Evolutionary conservation across 83 land plant species (phyloP), one percentile per base, ranked within the genome.

Genomic region (Isoetes engelmannii): DNA sequence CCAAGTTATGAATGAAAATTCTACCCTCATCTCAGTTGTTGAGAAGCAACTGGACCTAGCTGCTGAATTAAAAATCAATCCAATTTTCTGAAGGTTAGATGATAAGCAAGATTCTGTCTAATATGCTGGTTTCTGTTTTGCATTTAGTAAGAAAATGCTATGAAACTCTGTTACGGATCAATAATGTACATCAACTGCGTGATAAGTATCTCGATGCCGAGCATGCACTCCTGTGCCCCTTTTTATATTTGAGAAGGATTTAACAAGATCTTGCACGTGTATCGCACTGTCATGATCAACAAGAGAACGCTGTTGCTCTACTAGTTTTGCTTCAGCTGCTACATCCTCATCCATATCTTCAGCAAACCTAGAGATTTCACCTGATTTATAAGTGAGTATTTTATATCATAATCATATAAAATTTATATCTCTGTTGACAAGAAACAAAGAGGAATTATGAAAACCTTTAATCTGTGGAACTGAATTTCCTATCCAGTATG

Each of bases 401-500:
- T n/a, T n/a, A n/a, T n/a, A 28, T 28, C 2, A 28, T 2, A 28
- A 28, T 28, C 37, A 28, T 28, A 28, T 28, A 28, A 28, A 28
- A 28, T 28, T 28, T 28, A 0, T 28, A 0, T 28, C 37, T 28
- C 37, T 28, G 37, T 28, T 28, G 37, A 28, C 2, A 28, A 28
- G 37, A 28, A 28, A 28, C 37, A 28, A 28, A 28, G 7, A 13
- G 28, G 8, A 45, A 28, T 28, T 48, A 74, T n/a, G 10, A 13
- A 42, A 68, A 92, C 92, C 91, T 92, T 85, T 81, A 13, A 68
- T 76, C 56, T 76, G 80, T 57, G 68, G 76, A 72, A 76, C 81
- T 51, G 84, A 85, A 70, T 72, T 83, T 45, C 99, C 96, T 47
- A 83, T 83, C 99, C 99, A 94, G 74, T 90, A 94, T 42, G 89